These are phyloP conservation scores for Casaregolazyma lundiana DNA, from an alignment of 1,139 yeast species.

Conservation along the genomic window DNA sequence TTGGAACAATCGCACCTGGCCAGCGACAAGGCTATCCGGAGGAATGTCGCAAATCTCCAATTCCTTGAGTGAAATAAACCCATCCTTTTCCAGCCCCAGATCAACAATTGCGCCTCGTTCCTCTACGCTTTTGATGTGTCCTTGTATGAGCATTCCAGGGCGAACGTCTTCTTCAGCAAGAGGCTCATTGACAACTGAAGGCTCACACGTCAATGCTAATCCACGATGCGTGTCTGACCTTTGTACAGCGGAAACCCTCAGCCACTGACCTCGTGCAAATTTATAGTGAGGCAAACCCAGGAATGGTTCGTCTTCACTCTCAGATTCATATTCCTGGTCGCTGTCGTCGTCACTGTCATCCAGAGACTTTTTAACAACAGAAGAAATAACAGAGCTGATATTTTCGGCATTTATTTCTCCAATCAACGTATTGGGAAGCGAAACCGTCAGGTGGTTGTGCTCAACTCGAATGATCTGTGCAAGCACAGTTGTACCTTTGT, in stretches of 20 bases:
- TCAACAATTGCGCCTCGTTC: slow-evolving; percentile 85
- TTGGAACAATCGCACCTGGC: slow-evolving; percentile 37
- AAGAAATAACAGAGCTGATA: slow-evolving; percentile 62
- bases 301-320: slow-evolving; percentile 32
- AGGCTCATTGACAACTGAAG: slow-evolving; percentile 59
- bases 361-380: slow-evolving; percentile 55
- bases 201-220: slow-evolving; percentile 61
- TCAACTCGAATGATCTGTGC: slow-evolving; percentile 68
- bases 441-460: slow-evolving; percentile 58
- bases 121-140: slow-evolving; percentile 71
- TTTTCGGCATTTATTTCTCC: slow-evolving; percentile 79
- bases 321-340: slow-evolving; percentile 31
- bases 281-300: slow-evolving; percentile 32
- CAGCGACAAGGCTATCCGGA: slow-evolving; percentile 39
- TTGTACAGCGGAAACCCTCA: slow-evolving; percentile 67
- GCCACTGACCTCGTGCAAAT: slow-evolving; percentile 77
- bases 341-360: slow-evolving; percentile 45
- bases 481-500: slow-evolving; percentile 58
- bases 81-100: slow-evolving; percentile 58
- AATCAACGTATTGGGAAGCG: slow-evolving; percentile 76
- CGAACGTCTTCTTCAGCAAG: slow-evolving; percentile 58
- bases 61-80: slow-evolving; percentile 75
- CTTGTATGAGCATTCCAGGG: slow-evolving; percentile 65
- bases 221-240: slow-evolving; percentile 26
- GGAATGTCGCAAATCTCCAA: slow-evolving; percentile 32